phyloP scores from a whole-genome alignment of 257 asterid species.

The Capsicum chinense region DNA sequence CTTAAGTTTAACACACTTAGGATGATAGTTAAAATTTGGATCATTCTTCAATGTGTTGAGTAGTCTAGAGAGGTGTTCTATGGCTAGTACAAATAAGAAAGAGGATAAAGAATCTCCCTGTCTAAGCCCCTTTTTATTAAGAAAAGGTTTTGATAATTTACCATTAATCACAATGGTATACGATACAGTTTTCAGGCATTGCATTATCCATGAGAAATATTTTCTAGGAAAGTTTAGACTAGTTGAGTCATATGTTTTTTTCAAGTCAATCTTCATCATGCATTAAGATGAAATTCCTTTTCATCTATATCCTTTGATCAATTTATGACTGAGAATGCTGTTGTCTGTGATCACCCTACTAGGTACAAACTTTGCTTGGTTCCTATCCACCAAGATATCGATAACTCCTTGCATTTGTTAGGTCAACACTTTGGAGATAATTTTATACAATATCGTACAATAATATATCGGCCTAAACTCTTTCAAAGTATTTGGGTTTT shows the following conservation, averaged over 20 bases:
- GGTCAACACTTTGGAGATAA: neutral
- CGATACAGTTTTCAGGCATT: neutral
- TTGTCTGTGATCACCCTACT: neutral
- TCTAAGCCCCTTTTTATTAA: too few species aligned
- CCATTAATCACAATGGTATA: neutral
- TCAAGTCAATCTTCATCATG: too few species aligned
- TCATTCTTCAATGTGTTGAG: too few species aligned
- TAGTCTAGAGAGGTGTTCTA: too few species aligned
- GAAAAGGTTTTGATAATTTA: neutral
- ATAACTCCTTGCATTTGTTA: neutral
- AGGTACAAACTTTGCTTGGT: neutral
- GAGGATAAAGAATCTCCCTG: neutral
- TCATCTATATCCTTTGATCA: too few species aligned
- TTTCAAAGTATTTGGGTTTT: too few species aligned
- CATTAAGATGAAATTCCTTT: too few species aligned
- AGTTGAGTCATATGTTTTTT: too few species aligned
- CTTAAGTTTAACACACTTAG: too few species aligned
- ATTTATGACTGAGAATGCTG: neutral
- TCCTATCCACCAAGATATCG: neutral
- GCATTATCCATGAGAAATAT: neutral
- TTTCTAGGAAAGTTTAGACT: neutral
- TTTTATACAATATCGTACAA: too few species aligned
- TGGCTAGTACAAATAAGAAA: neutral
- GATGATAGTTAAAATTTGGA: too few species aligned
- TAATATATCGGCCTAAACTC: too few species aligned